Conservation (phyloP, 1,284 basidiomycete species). For the Coniferiporia sulphurascens region DNA sequence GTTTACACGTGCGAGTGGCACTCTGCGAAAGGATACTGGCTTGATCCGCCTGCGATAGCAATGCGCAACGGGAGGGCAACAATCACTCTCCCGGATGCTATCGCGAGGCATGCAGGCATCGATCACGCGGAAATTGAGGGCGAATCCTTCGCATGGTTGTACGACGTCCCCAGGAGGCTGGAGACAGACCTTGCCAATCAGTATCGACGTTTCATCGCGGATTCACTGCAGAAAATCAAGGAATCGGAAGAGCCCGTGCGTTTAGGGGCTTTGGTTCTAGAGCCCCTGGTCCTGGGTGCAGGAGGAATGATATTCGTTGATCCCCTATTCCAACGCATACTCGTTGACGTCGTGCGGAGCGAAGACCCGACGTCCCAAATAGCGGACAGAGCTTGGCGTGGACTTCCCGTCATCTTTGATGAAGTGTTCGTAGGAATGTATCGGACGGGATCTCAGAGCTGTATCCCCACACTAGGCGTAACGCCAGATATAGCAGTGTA, state of each 20-base stretch:
- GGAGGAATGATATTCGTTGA: conserved; percentile 98
- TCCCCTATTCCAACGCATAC: conserved; percentile 88
- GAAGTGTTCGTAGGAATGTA: conserved; percentile 94
- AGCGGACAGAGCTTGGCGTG: conserved; percentile 46
- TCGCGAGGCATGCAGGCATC: conserved; percentile 29
- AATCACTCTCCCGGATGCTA: conserved; percentile 54
- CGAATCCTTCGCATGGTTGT: conserved; percentile 57
- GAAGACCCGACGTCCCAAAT: conserved; percentile 23
- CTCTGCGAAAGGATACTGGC: conserved; percentile 87
- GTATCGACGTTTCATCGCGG: conserved; percentile 63
- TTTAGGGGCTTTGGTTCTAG: conserved; percentile 78
- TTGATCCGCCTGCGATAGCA: conserved; percentile 80
- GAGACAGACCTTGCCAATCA: conserved; percentile 52
- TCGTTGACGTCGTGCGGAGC: conserved; percentile 78
- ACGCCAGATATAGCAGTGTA: conserved; percentile 86
- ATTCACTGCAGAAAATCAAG: conserved; percentile 40
- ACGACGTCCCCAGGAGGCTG: conserved; percentile 68
- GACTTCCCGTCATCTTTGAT: conserved; percentile 91
- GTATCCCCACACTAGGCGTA: conserved; percentile 62
- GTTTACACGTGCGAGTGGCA: conserved; percentile 98
- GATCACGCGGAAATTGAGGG: conserved; percentile 30
- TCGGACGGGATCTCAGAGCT: conserved; percentile 74
- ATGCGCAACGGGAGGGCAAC: conserved; percentile 59
- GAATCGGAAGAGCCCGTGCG: conserved; percentile 31
- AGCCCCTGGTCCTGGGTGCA: conserved; percentile 92